Evolutionary conservation across 306 rosid genomes (phyloP), one percentile per base, ranked within the genome.

Genomic region (Trifolium repens): DNA sequence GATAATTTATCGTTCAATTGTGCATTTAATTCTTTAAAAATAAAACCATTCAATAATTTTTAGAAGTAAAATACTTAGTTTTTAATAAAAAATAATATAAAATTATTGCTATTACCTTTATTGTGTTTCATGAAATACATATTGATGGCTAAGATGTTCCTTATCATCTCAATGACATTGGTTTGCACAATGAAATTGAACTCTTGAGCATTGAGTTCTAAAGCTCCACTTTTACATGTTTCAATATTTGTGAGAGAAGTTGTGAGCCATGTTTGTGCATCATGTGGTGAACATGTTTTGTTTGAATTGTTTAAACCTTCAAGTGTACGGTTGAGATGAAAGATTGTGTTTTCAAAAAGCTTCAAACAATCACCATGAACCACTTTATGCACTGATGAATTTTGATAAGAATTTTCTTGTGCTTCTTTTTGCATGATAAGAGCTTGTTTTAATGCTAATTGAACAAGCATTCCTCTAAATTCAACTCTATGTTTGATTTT

Each of bases 191-290:
- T 82, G 54, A 86, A 83, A n/a, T 86, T 74, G 5, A 89, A 27
- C 2, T 86, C 80, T 5, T 89, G 43, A 2, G 83, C 85, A 13
- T 50, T 52, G 14, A 94, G 81, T 12, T 91, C 97, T 8, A 42
- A 2, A 0, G 90, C 84, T 4, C 98, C 93, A 0, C 61, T 67
- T n/a, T 42, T 73, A 43, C 98, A 94, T 0, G 90, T 88, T 14
- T 82, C 78, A 6, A 90, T 73, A 81, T 85, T 87, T 7, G 98
- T 94, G 22, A 90, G 93, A 40, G 97, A 87, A 2, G 98, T 71
- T 72, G 96, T 88, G 5, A 94, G 94, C 98, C 98, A 94, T 0
- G 96, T 94, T 19, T 94, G 98, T 6, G 90, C 91, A 53, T 94
- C 98, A 37, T 75, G 64, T 5, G 74, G 55, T 43, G 93, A 80